Conservation (phyloP, 2,329 filamentous ascomycete species). For the Calonectria multiphialidica region DNA sequence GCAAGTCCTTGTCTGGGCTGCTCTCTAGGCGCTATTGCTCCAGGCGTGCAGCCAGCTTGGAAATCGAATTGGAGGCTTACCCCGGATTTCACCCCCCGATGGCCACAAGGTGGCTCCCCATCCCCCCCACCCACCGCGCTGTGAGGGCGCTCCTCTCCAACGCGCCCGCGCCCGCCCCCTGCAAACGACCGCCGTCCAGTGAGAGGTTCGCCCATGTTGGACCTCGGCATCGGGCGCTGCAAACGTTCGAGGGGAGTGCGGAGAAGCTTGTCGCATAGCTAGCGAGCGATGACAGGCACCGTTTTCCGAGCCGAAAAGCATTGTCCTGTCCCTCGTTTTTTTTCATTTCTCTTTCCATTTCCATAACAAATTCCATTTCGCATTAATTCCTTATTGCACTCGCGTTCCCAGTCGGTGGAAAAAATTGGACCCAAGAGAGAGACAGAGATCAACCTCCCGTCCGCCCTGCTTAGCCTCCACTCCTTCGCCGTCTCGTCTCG, state of each 20-base stretch:
- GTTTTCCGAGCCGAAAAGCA: not conserved
- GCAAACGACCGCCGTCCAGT: not conserved
- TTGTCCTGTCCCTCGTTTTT: not conserved
- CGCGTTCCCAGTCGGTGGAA: not conserved
- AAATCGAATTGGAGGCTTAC: conserved; percentile 32
- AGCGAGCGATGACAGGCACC: conserved; percentile 9
- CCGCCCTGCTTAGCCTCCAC: not conserved
- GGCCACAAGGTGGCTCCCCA: not conserved
- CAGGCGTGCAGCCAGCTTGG: not conserved
- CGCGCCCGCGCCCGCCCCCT: not conserved
- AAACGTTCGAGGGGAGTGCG: conserved; percentile 42
- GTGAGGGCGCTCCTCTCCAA: not conserved
- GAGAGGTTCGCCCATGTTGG: conserved; percentile 3
- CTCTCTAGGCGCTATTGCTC: not conserved
- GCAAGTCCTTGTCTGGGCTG: not conserved
- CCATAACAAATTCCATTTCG: not conserved
- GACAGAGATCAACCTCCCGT: not conserved
- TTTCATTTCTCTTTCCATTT: not conserved
- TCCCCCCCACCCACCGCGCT: too few relatives aligned
- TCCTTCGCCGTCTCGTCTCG: not conserved
- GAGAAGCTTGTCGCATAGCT: conserved; percentile 32
- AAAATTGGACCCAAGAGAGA: not conserved
- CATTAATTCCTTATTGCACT: not conserved
- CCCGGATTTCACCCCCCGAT: conserved; percentile 36
- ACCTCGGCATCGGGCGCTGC: conserved; percentile 39